Conservation (phyloP, 257 asterid genomes). For the Solanum sejunctum region DNA sequence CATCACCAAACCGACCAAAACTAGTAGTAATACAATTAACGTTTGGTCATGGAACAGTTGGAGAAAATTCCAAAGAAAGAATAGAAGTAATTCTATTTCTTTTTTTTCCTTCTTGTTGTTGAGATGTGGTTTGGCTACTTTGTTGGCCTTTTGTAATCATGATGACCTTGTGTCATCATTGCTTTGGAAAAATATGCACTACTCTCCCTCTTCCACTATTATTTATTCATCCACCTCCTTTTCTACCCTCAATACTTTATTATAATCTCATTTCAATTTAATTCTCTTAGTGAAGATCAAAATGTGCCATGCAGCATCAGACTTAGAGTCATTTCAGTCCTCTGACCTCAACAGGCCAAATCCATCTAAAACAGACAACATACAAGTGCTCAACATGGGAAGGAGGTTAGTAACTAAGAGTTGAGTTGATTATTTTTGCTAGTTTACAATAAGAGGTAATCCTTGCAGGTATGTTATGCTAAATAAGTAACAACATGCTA, state of each 20-base stretch:
- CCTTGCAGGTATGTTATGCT: not conserved
- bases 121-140: not conserved
- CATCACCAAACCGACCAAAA: no score
- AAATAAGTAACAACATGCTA: not conserved
- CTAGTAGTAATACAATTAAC: not conserved
- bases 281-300: not conserved
- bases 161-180: constrained; percentile 22
- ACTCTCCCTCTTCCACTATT: not conserved
- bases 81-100: not conserved
- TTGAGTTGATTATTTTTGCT: not conserved
- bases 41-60: constrained; percentile 3
- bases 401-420: not conserved
- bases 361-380: not conserved
- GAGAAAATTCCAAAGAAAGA: not conserved
- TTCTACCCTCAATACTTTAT: not conserved
- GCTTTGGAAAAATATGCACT: constrained; percentile 1
- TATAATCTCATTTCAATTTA: not conserved
- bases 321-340: not conserved
- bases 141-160: constrained; percentile 18
- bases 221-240: not conserved
- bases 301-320: not conserved
- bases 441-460: not conserved
- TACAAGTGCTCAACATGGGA: not conserved
- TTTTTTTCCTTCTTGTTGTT: not conserved
- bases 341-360: not conserved